Evolutionary conservation across 23 red algal genomes (phyloP), one percentile per base, ranked within the genome.

Genomic region (Gracilaria gracilis): DNA sequence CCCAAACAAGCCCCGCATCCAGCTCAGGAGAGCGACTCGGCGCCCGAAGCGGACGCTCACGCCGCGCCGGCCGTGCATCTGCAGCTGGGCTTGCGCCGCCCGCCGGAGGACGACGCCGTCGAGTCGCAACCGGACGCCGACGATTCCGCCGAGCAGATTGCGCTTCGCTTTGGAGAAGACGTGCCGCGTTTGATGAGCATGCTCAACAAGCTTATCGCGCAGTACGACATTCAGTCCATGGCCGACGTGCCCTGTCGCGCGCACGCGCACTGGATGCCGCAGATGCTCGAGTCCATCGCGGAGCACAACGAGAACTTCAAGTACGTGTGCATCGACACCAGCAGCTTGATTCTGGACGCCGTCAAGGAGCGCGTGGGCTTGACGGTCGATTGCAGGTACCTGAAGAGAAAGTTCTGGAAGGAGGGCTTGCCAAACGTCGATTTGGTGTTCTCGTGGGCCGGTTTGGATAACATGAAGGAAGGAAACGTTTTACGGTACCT

Each of bases 231-330:
- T 4, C 25, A 42, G 20, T 86, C 80, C n/a, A 75, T 93, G 53
- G 62, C 82, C 12, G 90, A 93, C 49, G 90, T 93, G 27, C 90
- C 90, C 24, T 93, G 90, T 70, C 80, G 81, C 57, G 90, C 90
- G 23, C 90, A 93, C 76, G 64, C 79, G 23, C 70, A 83, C 28
- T 93, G 90, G 90, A 93, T 93, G 90, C 81, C 79, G 29, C 21
- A 75, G 9, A 24, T 93, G 31, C 39, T 93, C 1, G 67, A 64
- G 14, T 28, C 47, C 27, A 57, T 93, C 33, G 73, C 73, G 17
- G 71, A 84, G 38, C 19, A 78, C 15, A 69, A 78, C 40, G 42
- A 78, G 34, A 80, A 75, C 27, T 86, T 93, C 67, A 53, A 78
- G 47, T 93, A 93, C 71, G 36, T 64, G 1, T 93, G 90, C 29